These are phyloP conservation scores for Colletotrichum tofieldiae DNA, from an alignment of 2,329 filamentous ascomycete species.

Conservation along the genomic window DNA sequence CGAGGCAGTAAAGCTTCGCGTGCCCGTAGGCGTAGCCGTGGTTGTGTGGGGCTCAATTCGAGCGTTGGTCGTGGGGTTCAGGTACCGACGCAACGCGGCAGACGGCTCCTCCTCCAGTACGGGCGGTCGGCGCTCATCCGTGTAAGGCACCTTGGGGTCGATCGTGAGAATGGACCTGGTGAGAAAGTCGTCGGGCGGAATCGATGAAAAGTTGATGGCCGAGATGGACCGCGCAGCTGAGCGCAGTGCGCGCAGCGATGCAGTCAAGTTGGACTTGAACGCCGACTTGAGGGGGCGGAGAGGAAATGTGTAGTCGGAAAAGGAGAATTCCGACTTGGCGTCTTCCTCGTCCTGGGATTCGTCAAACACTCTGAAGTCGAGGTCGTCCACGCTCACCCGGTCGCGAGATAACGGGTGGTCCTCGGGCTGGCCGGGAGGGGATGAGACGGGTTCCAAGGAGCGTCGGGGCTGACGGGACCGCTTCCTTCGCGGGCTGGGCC, in stretches of 20 bases:
- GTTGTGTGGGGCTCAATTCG: slow-evolving; percentile 60
- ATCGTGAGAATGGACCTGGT: slow-evolving; percentile 79
- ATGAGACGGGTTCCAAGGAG: slow-evolving; percentile 69
- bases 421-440: slow-evolving; percentile 67
- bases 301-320: slow-evolving; percentile 51
- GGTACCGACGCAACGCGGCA: slow-evolving; percentile 76
- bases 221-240: slow-evolving; percentile 77
- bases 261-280: slow-evolving; percentile 80
- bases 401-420: slow-evolving; percentile 69
- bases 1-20: slow-evolving; percentile 72
- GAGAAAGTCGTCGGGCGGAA: slow-evolving; percentile 77
- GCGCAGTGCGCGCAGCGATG: slow-evolving; percentile 75
- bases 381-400: slow-evolving; percentile 65
- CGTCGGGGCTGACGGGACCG: slow-evolving; percentile 59
- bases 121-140: slow-evolving; percentile 77
- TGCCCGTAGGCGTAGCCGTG: slow-evolving; percentile 45
- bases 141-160: slow-evolving; percentile 76
- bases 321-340: slow-evolving; percentile 52
- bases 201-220: slow-evolving; percentile 73
- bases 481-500: slow-evolving; percentile 53
- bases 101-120: slow-evolving; percentile 76
- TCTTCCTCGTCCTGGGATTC: slow-evolving; percentile 50
- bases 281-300: slow-evolving; percentile 69
- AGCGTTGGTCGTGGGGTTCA: slow-evolving; percentile 73
- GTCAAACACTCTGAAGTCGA: slow-evolving; percentile 53